Conservation (phyloP, 495 filamentous ascomycete genomes). For the Talaromyces liani region DNA sequence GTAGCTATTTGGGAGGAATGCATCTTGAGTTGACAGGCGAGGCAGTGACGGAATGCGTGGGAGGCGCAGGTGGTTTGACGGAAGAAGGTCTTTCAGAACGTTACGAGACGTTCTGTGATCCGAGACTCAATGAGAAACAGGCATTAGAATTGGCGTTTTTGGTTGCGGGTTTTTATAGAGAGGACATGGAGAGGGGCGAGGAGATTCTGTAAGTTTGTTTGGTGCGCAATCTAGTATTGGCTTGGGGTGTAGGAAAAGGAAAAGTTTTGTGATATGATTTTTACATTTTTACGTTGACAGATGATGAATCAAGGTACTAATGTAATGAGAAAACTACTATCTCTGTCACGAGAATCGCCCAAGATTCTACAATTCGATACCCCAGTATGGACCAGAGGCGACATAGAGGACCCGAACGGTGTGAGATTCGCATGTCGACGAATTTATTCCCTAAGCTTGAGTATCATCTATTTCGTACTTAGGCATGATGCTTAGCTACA, state of each 20-base stretch:
- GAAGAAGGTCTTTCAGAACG: constrained; percentile 82
- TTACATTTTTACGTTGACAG: no score
- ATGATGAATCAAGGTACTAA: no score
- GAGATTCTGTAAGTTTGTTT: not conserved
- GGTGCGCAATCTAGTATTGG: not conserved
- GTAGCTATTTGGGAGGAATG: constrained; percentile 83
- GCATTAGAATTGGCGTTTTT: constrained; percentile 91
- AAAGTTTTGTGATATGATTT: no score
- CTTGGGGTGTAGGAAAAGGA: no score
- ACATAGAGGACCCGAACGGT: no score
- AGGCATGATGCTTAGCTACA: constrained; percentile 15
- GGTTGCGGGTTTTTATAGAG: constrained; percentile 76
- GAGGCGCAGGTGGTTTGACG: constrained; percentile 77
- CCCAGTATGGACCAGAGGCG: no score
- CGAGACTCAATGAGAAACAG: constrained; percentile 93
- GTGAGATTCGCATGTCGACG: no score
- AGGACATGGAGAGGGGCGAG: constrained; percentile 11
- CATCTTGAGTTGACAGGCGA: constrained; percentile 95
- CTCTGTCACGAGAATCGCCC: no score
- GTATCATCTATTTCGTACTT: not conserved
- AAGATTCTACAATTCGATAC: no score
- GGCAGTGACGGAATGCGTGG: constrained; percentile 91
- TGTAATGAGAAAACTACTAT: no score
- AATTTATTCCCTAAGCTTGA: no score
- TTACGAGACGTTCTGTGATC: constrained; percentile 94